Conservation (phyloP, 345 rosid genomes). For the Excoecaria cochinchinensis region DNA sequence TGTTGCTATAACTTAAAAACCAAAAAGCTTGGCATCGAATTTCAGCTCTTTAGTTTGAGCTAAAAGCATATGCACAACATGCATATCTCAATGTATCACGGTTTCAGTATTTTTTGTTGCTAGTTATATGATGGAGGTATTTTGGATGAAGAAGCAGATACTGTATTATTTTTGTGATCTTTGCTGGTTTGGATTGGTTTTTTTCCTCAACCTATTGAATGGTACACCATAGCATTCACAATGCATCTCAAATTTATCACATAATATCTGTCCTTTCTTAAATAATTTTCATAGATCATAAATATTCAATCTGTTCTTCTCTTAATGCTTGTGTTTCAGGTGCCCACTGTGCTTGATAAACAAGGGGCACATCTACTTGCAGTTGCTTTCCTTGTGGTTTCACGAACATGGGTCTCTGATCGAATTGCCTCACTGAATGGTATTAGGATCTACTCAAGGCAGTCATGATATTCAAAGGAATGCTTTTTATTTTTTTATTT, state of each 20-base stretch:
- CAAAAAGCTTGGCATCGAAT: no score
- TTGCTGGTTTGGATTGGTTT: not conserved
- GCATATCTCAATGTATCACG: not conserved
- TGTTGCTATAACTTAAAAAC: no score
- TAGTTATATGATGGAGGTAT: not conserved
- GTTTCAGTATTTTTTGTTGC: not conserved
- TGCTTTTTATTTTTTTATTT: conserved; percentile 11
- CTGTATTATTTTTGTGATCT: not conserved
- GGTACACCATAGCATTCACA: not conserved
- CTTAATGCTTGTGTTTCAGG: conserved; percentile 39
- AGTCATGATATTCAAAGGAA: conserved; percentile 8
- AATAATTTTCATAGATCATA: not conserved
- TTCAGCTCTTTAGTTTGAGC: not conserved
- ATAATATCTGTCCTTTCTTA: not conserved
- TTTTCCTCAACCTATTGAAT: not conserved
- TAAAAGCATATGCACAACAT: not conserved
- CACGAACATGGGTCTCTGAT: conserved; percentile 94
- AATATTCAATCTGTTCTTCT: not conserved
- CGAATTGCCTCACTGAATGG: conserved; percentile 96
- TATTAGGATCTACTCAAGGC: conserved; percentile 20
- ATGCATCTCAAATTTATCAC: not conserved
- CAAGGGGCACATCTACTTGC: conserved; percentile 91
- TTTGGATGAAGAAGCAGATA: not conserved
- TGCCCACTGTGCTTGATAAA: conserved; percentile 82
- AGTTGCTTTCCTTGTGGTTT: conserved; percentile 81